Conservation (phyloP, 495 filamentous ascomycete species). For the Chaetomium fimeti region DNA sequence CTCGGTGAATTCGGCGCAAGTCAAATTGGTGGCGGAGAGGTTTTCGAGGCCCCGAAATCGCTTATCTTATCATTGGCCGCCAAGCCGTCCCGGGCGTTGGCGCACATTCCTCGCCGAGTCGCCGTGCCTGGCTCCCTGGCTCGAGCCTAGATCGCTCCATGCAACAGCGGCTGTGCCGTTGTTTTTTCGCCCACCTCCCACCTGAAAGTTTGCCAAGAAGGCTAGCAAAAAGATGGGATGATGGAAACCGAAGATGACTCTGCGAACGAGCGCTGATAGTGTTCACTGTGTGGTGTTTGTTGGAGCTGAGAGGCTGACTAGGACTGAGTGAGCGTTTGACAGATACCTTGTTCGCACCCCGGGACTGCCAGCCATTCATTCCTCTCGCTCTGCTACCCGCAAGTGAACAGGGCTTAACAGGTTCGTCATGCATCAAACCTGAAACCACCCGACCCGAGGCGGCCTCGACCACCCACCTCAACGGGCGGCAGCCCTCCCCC, state of each 20-base stretch:
- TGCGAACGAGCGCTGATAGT: background rate
- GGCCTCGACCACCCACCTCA: too few species aligned
- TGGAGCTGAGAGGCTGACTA: too few species aligned
- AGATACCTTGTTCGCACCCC: background rate
- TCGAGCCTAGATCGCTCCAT: background rate
- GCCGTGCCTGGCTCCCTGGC: background rate
- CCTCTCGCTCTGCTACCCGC: constrained; percentile 2
- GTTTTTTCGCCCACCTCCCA: constrained; percentile 19
- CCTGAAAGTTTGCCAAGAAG: background rate
- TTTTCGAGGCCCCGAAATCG: background rate
- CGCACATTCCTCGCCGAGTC: background rate
- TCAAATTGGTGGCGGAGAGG: background rate
- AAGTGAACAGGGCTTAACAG: background rate
- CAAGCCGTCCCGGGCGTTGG: too few species aligned
- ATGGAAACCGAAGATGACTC: background rate
- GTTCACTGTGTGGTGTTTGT: background rate
- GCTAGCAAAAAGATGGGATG: background rate
- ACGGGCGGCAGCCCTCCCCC: constrained; percentile 1
- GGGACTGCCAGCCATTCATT: background rate
- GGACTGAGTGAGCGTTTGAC: background rate
- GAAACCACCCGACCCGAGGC: background rate
- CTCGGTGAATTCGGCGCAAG: background rate
- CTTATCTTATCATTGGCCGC: background rate
- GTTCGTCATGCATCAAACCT: constrained; percentile 13
- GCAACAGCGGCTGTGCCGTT: constrained; percentile 8